These are phyloP conservation scores for Hypoxylon fuscum DNA, from an alignment of 495 filamentous ascomycete species.

Conservation along the genomic window DNA sequence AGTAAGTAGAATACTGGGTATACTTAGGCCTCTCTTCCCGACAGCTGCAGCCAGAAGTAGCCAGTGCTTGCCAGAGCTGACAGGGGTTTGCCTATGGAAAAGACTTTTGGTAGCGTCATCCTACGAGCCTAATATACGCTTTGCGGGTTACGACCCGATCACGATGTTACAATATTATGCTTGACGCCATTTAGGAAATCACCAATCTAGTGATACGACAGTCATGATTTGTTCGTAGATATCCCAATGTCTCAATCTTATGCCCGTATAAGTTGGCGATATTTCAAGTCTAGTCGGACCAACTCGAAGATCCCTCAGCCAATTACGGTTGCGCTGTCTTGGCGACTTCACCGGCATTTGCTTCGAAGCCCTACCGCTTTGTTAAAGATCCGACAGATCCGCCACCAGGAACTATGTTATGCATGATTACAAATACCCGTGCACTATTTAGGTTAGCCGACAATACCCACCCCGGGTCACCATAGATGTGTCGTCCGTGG, in stretches of 20 bases:
- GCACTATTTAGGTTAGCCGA: background rate
- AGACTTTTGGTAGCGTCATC: too few species aligned
- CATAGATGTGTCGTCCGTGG: too few species aligned
- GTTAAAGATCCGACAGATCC: constrained; percentile 24
- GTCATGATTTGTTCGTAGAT: background rate
- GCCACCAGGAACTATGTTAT: constrained; percentile 11
- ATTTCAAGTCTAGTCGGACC: background rate
- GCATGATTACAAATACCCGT: constrained; percentile 23
- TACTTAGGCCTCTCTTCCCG: too few species aligned
- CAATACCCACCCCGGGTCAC: too few species aligned
- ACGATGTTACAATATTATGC: constrained; percentile 3
- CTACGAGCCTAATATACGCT: constrained; percentile 31
- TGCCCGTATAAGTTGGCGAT: background rate
- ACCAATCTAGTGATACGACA: constrained; percentile 8
- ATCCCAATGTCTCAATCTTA: background rate
- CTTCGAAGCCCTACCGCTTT: constrained; percentile 5
- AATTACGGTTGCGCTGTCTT: constrained; percentile 5
- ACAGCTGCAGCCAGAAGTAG: too few species aligned
- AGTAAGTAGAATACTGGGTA: too few species aligned
- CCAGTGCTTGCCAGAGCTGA: too few species aligned
- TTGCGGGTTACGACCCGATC: constrained; percentile 18
- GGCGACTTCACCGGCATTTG: constrained; percentile 20
- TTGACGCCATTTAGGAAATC: background rate
- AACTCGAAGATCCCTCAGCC: constrained; percentile 14
- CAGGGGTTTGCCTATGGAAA: too few species aligned